phyloP scores from a whole-genome alignment of 768 basidiomycete species.

The Mycena sanguinolenta region DNA sequence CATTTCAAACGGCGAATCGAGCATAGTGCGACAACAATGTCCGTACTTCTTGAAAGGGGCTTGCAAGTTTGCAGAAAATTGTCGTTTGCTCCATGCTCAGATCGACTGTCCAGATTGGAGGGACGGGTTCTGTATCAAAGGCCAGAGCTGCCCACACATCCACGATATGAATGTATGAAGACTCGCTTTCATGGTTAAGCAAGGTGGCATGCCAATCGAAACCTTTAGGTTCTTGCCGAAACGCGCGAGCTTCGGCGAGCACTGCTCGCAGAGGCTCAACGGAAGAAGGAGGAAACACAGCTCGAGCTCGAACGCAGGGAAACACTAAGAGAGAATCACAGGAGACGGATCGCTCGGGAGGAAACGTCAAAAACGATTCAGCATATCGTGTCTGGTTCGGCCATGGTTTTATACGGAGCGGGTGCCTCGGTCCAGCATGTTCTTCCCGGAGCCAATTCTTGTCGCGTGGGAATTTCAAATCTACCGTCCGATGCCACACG shows the following conservation, averaged over 20 bases:
- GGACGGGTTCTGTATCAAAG: conserved; percentile 7
- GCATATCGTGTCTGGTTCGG: conserved; percentile 3
- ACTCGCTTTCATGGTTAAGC: not conserved
- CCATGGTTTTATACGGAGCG: not conserved
- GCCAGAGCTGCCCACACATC: not conserved
- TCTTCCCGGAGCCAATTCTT: not conserved
- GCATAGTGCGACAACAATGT: not conserved
- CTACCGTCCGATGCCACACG: conserved; percentile 3
- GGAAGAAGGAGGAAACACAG: not conserved
- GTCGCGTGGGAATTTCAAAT: conserved; percentile 1
- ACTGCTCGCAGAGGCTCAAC: conserved; percentile 1
- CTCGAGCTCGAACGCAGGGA: not conserved
- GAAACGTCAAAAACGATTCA: conserved; percentile 9
- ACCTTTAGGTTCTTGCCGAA: not conserved
- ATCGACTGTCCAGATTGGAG: not conserved
- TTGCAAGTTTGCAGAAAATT: not conserved
- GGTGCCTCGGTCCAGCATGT: conserved; percentile 9
- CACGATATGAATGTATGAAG: not conserved
- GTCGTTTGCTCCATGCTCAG: not conserved
- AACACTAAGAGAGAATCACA: not conserved
- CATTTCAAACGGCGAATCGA: not conserved
- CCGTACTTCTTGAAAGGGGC: conserved; percentile 11
- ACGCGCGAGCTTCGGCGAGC: not conserved
- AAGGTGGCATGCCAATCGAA: not conserved
- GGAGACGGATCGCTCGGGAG: not conserved